Base-by-base conservation (phyloP, 228 moss, liverwort and hornwort species). In the Sphagnum magellanicum region DNA sequence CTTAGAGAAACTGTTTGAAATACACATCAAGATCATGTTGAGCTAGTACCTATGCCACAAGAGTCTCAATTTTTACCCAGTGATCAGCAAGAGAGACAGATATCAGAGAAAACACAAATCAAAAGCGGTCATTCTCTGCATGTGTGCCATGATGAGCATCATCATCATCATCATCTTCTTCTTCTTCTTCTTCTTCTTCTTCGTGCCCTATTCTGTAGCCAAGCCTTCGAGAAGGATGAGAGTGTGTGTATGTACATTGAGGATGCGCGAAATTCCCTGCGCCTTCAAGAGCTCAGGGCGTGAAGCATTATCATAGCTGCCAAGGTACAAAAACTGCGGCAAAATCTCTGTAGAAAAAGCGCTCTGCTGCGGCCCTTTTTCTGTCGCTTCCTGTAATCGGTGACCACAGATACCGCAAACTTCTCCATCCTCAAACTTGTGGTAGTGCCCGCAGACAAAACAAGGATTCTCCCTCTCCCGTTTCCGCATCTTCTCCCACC, bases 381-480 rank as follows among this genome's bases (percentile, higher is more conserved):
- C 98, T 49, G 92, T 86, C 7, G 92, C 85, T 72, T 93, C 98
- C 65, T 98, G 98, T 67, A 92, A 74, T 8, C 92, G 85, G 53
- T 98, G 98, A 66, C 98, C 98, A 73, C 94, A 98, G 65, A 92
- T 88, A 53, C 94, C 92, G 71, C 94, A 98, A 51, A 92, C 89
- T 77, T 98, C 98, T 17, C 98, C 98, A 76, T 98, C 98, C 72
- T 98, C 94, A 32, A 86, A 98, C 75, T 98, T 98, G 73, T 98
- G 98, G 82, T 98, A 98, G 86, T 98, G 98, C 5, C 93, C 93
- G 66, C 98, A 98, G 63, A 98, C 98, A 77, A 90, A 90, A 66
- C 98, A 98, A 48, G 98, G 98, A 89, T 98, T 98, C 77, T 98
- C 98, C 76, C 98, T 74, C 86, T 98, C 98, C 58, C 98, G 91